A percentile compares a stretch with the other conserved stretches of the same genome.
phyloP scores from a whole-genome alignment of 768 basidiomycete genomes.

The Porpolomopsis calyptriformis region DNA sequence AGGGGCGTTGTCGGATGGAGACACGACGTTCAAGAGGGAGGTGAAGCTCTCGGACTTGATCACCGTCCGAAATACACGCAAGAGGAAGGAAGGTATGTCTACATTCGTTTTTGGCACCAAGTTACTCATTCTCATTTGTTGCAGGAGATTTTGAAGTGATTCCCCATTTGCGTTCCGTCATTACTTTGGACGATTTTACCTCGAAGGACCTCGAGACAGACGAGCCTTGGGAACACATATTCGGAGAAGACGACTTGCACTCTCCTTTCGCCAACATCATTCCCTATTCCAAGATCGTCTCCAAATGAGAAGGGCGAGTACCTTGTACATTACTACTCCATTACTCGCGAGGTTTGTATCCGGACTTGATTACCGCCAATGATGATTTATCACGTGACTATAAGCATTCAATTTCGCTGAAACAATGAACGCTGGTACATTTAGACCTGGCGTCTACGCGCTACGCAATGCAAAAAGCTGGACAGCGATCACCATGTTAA shows the following conservation, averaged over 20 bases:
- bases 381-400: too few relatives aligned
- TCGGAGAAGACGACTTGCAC: slow-evolving; percentile 20
- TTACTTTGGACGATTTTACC: slow-evolving; percentile 42
- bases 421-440: neutral
- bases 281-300: neutral
- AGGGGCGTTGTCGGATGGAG: slow-evolving; percentile 5
- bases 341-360: too few relatives aligned
- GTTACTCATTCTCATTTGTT: neutral
- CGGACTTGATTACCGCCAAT: too few relatives aligned
- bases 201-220: slow-evolving; percentile 33
- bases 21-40: slow-evolving; percentile 12
- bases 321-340: too few relatives aligned
- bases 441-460: neutral
- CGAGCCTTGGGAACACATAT: slow-evolving; percentile 52
- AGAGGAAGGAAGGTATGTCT: slow-evolving; percentile 32
- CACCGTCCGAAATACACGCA: slow-evolving; percentile 28
- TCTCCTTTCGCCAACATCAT: slow-evolving; percentile 10
- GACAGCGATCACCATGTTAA: neutral
- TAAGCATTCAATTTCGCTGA: too few relatives aligned
- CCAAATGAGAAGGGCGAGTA: too few relatives aligned
- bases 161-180: slow-evolving; percentile 42
- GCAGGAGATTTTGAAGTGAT: slow-evolving; percentile 46
- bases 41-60: slow-evolving; percentile 27
- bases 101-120: slow-evolving; percentile 7
- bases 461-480: slow-evolving; percentile 5